phyloP scores from a whole-genome alignment of 2,329 filamentous ascomycete genomes.

The Cercospora citrullina region DNA sequence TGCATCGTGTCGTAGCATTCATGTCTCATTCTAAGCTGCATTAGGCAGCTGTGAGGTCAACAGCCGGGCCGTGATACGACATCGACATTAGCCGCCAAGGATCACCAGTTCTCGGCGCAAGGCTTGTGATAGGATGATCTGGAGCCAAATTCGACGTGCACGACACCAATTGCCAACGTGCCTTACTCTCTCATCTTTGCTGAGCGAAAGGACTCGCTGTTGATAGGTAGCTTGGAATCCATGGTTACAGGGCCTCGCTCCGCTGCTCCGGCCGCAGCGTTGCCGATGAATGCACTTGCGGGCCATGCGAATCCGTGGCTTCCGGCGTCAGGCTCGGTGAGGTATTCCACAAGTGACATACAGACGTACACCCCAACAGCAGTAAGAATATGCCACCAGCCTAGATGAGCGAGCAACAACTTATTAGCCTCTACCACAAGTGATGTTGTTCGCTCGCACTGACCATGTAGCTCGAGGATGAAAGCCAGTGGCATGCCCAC shows the following conservation, averaged over 20 bases:
- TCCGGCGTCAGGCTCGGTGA: neutral
- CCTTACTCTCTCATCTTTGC: neutral
- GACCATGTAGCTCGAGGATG: neutral
- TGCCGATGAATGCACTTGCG: neutral
- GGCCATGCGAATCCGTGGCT: neutral
- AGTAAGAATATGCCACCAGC: conserved; percentile 3
- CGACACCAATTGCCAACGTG: neutral
- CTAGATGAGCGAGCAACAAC: neutral
- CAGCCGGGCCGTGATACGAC: neutral
- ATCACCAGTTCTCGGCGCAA: neutral
- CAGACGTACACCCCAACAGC: neutral
- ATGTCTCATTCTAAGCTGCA: neutral
- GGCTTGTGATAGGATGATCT: conserved; percentile 3
- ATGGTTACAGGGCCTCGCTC: neutral
- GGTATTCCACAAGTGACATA: neutral
- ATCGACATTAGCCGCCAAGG: neutral
- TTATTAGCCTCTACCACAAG: neutral
- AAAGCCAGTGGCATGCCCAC: conserved; percentile 2
- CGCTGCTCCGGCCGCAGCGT: neutral
- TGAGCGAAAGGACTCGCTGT: conserved; percentile 1
- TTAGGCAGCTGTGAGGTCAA: neutral
- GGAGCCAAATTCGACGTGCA: neutral
- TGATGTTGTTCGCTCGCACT: neutral
- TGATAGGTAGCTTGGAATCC: neutral
- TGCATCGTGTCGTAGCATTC: neutral